A percentile compares a stretch with the other conserved stretches of the same genome.
These are phyloP conservation scores for Zygoascus tannicola DNA, from an alignment of 805 yeast genomes.

Conservation along the genomic window DNA sequence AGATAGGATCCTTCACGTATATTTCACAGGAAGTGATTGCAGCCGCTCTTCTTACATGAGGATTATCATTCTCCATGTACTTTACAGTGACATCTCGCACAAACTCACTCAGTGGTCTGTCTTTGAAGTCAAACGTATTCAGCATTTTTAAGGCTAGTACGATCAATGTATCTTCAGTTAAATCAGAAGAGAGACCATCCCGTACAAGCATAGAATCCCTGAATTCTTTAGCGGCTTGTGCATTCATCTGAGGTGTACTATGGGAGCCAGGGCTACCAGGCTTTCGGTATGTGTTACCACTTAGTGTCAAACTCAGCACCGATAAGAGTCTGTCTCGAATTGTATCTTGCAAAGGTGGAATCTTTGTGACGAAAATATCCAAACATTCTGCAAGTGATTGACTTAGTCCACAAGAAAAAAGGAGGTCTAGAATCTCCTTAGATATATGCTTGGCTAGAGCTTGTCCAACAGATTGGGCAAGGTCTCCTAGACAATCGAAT, in stretches of 20 bases:
- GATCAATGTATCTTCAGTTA: slow-evolving; percentile 43
- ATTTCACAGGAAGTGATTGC: slow-evolving; percentile 74
- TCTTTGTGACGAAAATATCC: slow-evolving; percentile 52
- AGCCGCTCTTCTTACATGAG: slow-evolving; percentile 74
- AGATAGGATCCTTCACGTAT: slow-evolving; percentile 71
- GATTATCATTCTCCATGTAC: slow-evolving; percentile 71
- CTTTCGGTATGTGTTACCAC: slow-evolving; percentile 71
- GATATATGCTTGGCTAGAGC: slow-evolving; percentile 84
- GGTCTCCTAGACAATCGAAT: slow-evolving; percentile 78
- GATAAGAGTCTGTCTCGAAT: slow-evolving; percentile 66
- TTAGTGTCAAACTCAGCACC: slow-evolving; percentile 60
- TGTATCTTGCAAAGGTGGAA: slow-evolving; percentile 70
- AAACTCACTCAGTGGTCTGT: slow-evolving; percentile 74
- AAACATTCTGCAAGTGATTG: slow-evolving; percentile 72
- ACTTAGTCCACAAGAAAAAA: slow-evolving; percentile 77
- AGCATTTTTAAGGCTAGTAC: slow-evolving; percentile 74
- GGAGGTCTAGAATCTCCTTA: slow-evolving; percentile 66
- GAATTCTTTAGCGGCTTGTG: slow-evolving; percentile 63
- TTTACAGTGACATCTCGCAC: slow-evolving; percentile 76
- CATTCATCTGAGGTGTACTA: slow-evolving; percentile 48
- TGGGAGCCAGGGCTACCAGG: slow-evolving; percentile 69
- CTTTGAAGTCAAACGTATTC: slow-evolving; percentile 62
- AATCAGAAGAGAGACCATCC: slow-evolving; percentile 51
- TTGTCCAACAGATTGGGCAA: slow-evolving; percentile 86
- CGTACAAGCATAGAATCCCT: slow-evolving; percentile 63